Base-by-base conservation (phyloP, 148 eudicot genomes). In the Salicornia ramosissima region DNA sequence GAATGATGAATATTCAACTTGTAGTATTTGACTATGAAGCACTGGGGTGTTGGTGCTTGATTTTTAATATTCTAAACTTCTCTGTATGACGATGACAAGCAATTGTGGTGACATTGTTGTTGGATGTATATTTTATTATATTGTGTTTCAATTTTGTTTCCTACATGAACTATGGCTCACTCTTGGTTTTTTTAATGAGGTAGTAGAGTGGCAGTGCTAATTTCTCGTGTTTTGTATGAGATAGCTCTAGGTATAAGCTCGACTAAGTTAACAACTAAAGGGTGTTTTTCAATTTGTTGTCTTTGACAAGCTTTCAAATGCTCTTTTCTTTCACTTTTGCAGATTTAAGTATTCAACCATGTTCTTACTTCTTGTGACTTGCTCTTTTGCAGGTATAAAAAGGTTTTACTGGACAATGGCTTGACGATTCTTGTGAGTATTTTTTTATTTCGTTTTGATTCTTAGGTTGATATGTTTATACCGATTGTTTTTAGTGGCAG, bases 381-480 rank as follows among this genome's bases (percentile, higher is more conserved):
- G 24, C 56, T 65, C 67, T 31, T 69, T 34, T 68, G 40, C 88
- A 90, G 98, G 81, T 83, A 84, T 56, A 93, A 93, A 81, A 90
- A 86, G 83, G 98, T 87, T 67, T 54, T 86, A 78, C 85, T 93
- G 80, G 95, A 93, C 84, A 93, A 90, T 74, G 98, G 96, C 69
- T 82, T 93, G 53, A 84, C 86, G 54, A 85, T 93, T 67, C 96
- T 73, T 21, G 76, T 73, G 70, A 73, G 76, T 73, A 65, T 22
- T 30, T 65, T n/a, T 7, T 42, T 5, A 42, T 65, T n/a, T n/a
- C 40, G 9, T 47, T 52, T 14, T 12, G 36, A 28, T 36, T 25
- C 36, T 51, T 62, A 39, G 24, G 21, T 19, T 58, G 42, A 47
- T 74, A 36, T 1, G 22, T 29, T 57, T 31, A 24, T 52, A 33